Conservation (phyloP, 768 basidiomycete species). For the Lactifluus subvellereus region DNA sequence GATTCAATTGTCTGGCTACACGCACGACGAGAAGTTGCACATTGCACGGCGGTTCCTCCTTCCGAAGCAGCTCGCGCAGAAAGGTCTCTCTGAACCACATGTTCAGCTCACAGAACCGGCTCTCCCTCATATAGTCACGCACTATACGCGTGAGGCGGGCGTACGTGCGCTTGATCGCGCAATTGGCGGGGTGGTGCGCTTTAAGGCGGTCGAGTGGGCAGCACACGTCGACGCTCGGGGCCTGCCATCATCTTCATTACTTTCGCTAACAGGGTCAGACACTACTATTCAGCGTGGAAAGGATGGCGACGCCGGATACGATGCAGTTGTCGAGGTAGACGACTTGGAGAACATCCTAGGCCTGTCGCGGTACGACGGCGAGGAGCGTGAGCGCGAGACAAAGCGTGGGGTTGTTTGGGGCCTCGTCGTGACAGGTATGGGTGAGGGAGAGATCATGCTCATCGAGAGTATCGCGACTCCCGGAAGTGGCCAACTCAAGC, state of each 20-base stretch:
- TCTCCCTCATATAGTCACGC: constrained; percentile 63
- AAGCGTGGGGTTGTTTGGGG: constrained; percentile 77
- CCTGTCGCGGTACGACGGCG: constrained; percentile 70
- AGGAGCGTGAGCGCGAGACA: constrained; percentile 71
- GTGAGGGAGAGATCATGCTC: constrained; percentile 78
- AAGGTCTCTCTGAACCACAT: constrained; percentile 59
- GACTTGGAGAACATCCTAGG: constrained; percentile 86
- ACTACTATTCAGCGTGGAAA: neutral
- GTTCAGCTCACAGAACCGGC: constrained; percentile 65
- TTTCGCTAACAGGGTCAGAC: neutral
- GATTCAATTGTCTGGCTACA: constrained; percentile 79
- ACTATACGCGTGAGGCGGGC: constrained; percentile 87
- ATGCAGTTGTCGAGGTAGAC: constrained; percentile 51
- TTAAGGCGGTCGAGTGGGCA: constrained; percentile 89
- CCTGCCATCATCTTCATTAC: constrained; percentile 22
- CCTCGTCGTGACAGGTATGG: constrained; percentile 82
- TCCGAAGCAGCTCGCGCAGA: constrained; percentile 79
- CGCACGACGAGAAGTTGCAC: constrained; percentile 85
- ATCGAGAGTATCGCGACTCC: constrained; percentile 81
- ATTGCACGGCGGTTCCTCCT: constrained; percentile 84
- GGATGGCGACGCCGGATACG: constrained; percentile 36
- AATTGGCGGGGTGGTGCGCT: constrained; percentile 82
- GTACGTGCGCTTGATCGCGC: constrained; percentile 87
- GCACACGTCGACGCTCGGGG: constrained; percentile 46
- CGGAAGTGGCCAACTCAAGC: constrained; percentile 63